Percentiles rank a stretch among this genome's conserved stretches.
Evolutionary conservation across 306 rosid species (phyloP).

Genomic region (Cucurbita argyrosperma): DNA sequence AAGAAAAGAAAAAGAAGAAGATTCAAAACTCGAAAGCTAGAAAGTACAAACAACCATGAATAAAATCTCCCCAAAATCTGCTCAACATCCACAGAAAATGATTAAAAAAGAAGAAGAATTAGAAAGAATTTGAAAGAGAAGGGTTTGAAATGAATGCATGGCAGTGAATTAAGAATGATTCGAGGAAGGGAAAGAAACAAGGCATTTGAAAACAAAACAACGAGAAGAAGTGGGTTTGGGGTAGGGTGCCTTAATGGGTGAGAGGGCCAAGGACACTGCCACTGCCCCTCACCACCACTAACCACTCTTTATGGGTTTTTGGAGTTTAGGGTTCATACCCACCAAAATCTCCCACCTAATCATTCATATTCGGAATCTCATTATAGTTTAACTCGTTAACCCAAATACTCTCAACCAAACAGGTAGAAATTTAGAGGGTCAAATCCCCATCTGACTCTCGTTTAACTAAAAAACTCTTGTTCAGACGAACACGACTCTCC

Average conservation of each 20-base stretch:
- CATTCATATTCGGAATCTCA: background rate
- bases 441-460: background rate
- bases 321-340: constrained; percentile 1
- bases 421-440: no score
- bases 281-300: background rate
- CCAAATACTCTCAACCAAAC: no score
- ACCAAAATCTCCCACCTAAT: background rate
- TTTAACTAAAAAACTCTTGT: no score
- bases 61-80: no score
- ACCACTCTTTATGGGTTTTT: background rate
- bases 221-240: background rate
- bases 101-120: background rate
- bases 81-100: no score
- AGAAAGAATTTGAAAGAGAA: background rate
- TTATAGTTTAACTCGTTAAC: no score
- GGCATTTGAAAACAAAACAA: background rate
- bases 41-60: no score
- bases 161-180: background rate
- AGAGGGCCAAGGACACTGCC: background rate
- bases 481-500: no score
- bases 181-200: background rate
- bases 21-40: no score
- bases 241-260: background rate
- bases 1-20: no score
- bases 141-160: background rate